Evolutionary conservation across 768 basidiomycete genomes (phyloP), one percentile per base, ranked within the genome.

Genomic region (Pleurotus platypus): DNA sequence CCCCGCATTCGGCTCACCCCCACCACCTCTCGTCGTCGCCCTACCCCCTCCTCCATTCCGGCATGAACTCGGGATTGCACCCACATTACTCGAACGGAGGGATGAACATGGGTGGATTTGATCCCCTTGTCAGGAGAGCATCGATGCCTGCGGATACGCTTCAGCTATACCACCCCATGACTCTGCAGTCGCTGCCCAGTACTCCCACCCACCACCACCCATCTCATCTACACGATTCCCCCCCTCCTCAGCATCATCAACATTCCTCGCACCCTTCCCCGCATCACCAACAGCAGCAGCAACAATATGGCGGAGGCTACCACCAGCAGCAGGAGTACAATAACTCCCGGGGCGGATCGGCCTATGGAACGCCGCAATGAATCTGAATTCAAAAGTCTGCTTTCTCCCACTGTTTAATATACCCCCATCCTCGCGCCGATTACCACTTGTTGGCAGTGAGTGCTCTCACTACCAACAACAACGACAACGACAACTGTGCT

Each of bases 121-220:
- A 80, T 67, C 69, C 74, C 56, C 69, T 76, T 45, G 75, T 74
- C 39, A 81, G 89, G 27, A 82, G 89, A 20, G 75, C 86, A 2
- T 82, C 87, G 2, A 82, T 90, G 73, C 84, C 87, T 61, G 78
- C 86, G 18, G 89, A 90, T 62, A 77, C 80, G 59, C 73, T 91
- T 24, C 87, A 89, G 65, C 76, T 92, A 40, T 91, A 89, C 67
- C 87, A 88, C 63, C 89, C 90, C 11, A 84, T 90, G 82, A 83
- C 86, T 6, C 79, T 90, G 20, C 88, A 89, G 67, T 83, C 85
- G 20, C 72, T 81, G 68, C 77, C 78, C 42, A 70, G 67, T 62
- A 67, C 67, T 45, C 67, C 67, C 51, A 63, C 61, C 53, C 69
- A 69, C 55, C 71, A 75, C 58, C 73, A 77, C 8, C 30, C 30